phyloP scores from a whole-genome alignment of 2,329 filamentous ascomycete genomes.

The Magnaporthiopsis rhizophila region DNA sequence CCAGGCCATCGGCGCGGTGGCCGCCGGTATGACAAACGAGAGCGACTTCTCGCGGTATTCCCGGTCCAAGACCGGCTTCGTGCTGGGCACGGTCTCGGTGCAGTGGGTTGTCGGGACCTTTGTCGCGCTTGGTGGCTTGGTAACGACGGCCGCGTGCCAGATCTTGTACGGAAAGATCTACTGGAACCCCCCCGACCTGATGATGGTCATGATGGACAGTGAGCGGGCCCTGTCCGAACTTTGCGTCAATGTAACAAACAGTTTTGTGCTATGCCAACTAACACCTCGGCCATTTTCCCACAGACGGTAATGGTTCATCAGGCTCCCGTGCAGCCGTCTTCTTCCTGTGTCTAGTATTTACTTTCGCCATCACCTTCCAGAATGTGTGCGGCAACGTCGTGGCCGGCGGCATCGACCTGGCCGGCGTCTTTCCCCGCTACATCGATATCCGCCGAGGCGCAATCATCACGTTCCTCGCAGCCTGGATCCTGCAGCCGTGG shows the following conservation, averaged over 20 bases:
- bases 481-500: slow-evolving; percentile 24
- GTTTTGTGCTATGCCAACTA: too few species aligned
- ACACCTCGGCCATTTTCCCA: background rate
- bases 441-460: slow-evolving; percentile 23
- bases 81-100: slow-evolving; percentile 30
- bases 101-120: slow-evolving; percentile 30
- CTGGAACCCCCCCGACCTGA: slow-evolving; percentile 37
- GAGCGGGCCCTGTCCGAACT: too few species aligned
- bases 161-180: slow-evolving; percentile 36
- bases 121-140: slow-evolving; percentile 33
- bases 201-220: slow-evolving; percentile 34
- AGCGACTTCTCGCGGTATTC: slow-evolving; percentile 37
- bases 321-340: slow-evolving; percentile 21
- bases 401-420: slow-evolving; percentile 19
- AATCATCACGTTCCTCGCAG: slow-evolving; percentile 21
- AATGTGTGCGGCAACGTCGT: slow-evolving; percentile 29
- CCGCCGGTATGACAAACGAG: slow-evolving; percentile 32
- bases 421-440: slow-evolving; percentile 17
- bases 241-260: too few species aligned
- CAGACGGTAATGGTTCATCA: slow-evolving; percentile 27
- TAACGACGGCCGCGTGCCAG: slow-evolving; percentile 33
- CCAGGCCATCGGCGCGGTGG: slow-evolving; percentile 30
- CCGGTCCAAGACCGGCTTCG: slow-evolving; percentile 18
- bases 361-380: slow-evolving; percentile 34
- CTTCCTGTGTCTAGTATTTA: slow-evolving; percentile 22